phyloP scores from a whole-genome alignment of 2,329 filamentous ascomycete genomes.

The Verticillium dahliae region DNA sequence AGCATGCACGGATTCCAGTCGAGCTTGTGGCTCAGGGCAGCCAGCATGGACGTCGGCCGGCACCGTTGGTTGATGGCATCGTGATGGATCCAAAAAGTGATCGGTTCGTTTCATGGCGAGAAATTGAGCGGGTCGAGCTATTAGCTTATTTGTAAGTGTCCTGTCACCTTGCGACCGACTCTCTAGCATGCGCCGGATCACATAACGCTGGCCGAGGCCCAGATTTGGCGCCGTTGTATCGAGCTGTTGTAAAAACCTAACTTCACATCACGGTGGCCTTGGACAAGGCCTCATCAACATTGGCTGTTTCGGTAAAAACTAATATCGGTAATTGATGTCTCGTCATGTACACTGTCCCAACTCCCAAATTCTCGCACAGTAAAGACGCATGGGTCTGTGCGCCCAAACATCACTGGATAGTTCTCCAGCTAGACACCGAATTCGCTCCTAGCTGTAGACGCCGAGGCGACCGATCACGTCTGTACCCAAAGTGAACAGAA shows the following conservation, averaged over 20 bases:
- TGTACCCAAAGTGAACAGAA: too few species aligned
- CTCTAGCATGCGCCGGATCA: background rate
- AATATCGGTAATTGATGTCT: background rate
- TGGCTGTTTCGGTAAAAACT: background rate
- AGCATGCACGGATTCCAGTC: slow-evolving; percentile 11
- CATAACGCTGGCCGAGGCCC: background rate
- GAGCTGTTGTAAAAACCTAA: background rate
- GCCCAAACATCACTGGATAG: background rate
- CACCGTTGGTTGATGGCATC: background rate
- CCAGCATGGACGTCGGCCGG: background rate
- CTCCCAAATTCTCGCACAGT: background rate
- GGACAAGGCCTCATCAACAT: background rate
- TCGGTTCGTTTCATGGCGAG: background rate
- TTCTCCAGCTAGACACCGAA: background rate
- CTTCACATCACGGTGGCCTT: background rate
- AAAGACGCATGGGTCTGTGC: background rate
- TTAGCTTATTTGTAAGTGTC: background rate
- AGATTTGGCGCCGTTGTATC: background rate
- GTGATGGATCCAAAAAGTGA: background rate
- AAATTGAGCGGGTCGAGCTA: background rate
- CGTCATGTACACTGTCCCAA: background rate
- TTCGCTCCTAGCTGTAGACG: background rate
- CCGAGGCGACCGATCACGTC: too few species aligned
- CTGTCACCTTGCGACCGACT: background rate
- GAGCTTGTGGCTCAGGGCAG: background rate